A percentile compares a stretch with the other conserved stretches of the same genome.
Evolutionary conservation across 2,329 filamentous ascomycete genomes (phyloP).

Genomic region (Beauveria sp.): DNA sequence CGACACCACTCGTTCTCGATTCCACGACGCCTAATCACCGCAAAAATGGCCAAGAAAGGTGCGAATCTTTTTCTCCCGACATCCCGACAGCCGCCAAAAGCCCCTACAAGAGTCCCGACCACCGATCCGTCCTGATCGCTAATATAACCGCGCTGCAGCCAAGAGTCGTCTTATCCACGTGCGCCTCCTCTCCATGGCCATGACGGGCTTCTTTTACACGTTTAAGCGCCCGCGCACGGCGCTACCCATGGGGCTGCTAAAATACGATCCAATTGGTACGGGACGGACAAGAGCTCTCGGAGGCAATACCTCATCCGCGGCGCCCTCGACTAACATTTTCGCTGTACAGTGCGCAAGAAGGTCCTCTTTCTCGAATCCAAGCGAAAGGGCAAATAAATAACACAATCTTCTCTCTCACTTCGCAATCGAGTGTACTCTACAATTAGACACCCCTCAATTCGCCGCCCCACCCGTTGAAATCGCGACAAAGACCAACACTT

Average conservation of each 20-base stretch:
- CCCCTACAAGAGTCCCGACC: not conserved
- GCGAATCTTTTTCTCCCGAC: not conserved
- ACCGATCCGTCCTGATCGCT: not conserved
- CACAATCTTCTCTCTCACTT: not conserved
- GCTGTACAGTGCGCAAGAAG: constrained; percentile 71
- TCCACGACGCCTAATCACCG: not conserved
- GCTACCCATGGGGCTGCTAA: constrained; percentile 89
- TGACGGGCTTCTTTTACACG: constrained; percentile 97
- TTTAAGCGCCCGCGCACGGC: constrained; percentile 74
- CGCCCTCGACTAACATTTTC: not conserved
- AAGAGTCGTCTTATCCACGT: constrained; percentile 89
- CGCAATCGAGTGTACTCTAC: not conserved
- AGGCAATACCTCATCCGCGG: not conserved
- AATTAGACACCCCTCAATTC: not conserved
- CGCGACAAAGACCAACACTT: not conserved
- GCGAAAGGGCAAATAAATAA: constrained; percentile 55
- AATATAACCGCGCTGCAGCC: constrained; percentile 38
- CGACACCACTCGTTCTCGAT: not conserved
- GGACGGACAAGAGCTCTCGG: not conserved
- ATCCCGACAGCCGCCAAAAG: not conserved
- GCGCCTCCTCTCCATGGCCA: constrained; percentile 94
- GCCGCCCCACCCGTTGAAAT: not conserved
- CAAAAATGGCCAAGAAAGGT: constrained; percentile 32
- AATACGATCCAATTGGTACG: constrained; percentile 93
- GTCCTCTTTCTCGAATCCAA: constrained; percentile 94